These are phyloP conservation scores for Aspergillus aculeatus DNA, from an alignment of 2,329 filamentous ascomycete genomes.

Conservation along the genomic window DNA sequence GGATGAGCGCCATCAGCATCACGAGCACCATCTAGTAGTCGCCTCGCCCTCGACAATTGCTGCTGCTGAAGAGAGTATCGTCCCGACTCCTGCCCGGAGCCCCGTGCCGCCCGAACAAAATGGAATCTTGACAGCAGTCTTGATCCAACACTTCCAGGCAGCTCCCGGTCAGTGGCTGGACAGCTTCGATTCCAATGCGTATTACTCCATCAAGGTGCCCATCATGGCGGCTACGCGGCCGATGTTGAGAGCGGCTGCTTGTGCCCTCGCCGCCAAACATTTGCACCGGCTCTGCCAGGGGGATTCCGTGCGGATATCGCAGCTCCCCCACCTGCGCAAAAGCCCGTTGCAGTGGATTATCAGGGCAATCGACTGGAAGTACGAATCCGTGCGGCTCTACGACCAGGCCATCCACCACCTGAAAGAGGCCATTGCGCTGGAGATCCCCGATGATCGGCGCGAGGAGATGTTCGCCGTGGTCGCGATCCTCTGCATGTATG, in stretches of 20 bases:
- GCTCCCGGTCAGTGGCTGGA: conserved; percentile 19
- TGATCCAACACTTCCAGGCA: too few species aligned
- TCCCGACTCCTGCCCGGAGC: too few species aligned
- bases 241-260: conserved; percentile 27
- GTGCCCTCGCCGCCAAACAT: conserved; percentile 30
- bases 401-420: conserved; percentile 17
- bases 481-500: conserved; percentile 18
- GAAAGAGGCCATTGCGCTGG: conserved; percentile 12
- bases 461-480: conserved; percentile 20
- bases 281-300: conserved; percentile 10
- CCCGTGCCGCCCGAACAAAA: too few species aligned
- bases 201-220: conserved; percentile 29
- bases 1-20: too few species aligned
- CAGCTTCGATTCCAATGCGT: conserved; percentile 30
- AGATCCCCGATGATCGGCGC: conserved; percentile 5
- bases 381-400: conserved; percentile 18
- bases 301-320: not conserved
- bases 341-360: not conserved
- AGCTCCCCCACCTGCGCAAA: not conserved
- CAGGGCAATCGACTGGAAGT: conserved; percentile 15
- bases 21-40: too few species aligned
- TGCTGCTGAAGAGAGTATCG: too few species aligned
- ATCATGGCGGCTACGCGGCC: conserved; percentile 25
- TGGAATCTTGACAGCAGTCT: too few species aligned
- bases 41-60: too few species aligned